Percentiles rank a stretch among this genome's conserved stretches.
These are phyloP conservation scores for Cystobasidiopsis lactophilus DNA, from an alignment of 768 basidiomycete genomes.

Conservation along the genomic window DNA sequence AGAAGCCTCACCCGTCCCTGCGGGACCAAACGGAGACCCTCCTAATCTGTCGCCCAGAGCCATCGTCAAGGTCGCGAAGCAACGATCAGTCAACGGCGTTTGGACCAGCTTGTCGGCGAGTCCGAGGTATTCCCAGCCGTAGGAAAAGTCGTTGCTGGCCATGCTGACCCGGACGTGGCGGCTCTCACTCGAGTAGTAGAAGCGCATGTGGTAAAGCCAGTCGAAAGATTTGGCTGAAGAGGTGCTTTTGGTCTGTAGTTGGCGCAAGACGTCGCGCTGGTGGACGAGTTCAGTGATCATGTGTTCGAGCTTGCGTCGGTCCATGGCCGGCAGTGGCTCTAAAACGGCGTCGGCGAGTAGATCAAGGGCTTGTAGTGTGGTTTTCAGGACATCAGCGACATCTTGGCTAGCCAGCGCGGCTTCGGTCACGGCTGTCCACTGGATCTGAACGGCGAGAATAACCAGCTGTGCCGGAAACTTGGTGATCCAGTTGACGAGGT, in stretches of 20 bases:
- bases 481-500: conserved; percentile 74
- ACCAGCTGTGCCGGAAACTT: conserved; percentile 89
- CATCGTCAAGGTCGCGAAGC: conserved; percentile 88
- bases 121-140: conserved; percentile 97
- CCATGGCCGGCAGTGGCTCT: conserved; percentile 63
- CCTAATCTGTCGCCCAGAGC: conserved; percentile 86
- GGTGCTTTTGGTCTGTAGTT: conserved; percentile 44
- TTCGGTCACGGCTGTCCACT: conserved; percentile 78
- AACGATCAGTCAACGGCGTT: conserved; percentile 88
- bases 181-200: conserved; percentile 58
- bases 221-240: conserved; percentile 50
- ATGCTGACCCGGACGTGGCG: conserved; percentile 54
- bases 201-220: conserved; percentile 98
- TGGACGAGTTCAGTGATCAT: conserved; percentile 97
- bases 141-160: conserved; percentile 80
- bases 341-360: conserved; percentile 92
- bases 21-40: conserved; percentile 93
- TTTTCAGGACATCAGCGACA: conserved; percentile 47
- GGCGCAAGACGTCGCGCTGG: conserved; percentile 79
- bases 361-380: conserved; percentile 62
- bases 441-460: conserved; percentile 81
- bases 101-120: conserved; percentile 92
- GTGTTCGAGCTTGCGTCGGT: conserved; percentile 95
- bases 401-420: conserved; percentile 36
- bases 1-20: conserved; percentile 54